Evolutionary conservation across 148 eudicot genomes (phyloP).

Genomic region (Chenopodium album): DNA sequence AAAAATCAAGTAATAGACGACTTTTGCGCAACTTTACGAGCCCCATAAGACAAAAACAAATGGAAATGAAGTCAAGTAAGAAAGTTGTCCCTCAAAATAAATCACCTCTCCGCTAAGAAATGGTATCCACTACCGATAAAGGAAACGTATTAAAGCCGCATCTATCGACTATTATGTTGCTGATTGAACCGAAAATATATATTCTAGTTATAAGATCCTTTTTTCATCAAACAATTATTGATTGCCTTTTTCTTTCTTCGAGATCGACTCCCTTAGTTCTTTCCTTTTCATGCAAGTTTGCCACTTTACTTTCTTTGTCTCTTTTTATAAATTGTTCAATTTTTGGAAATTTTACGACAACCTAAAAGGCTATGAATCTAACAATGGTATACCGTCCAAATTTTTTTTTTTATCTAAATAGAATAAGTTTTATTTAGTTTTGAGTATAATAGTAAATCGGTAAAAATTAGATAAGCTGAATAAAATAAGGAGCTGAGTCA

Average conservation of each 20-base stretch:
- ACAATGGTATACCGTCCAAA: too few species aligned
- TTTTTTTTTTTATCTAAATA: too few species aligned
- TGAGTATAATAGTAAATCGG: too few species aligned
- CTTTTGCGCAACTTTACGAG: too few species aligned
- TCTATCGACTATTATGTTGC: slow-evolving; percentile 17
- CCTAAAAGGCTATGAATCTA: too few species aligned
- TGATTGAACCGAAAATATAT: background rate
- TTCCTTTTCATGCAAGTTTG: slow-evolving; percentile 16
- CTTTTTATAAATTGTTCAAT: background rate
- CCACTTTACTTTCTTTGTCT: slow-evolving; percentile 17
- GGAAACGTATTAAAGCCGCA: slow-evolving; percentile 32
- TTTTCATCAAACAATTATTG: slow-evolving; percentile 6
- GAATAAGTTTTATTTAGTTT: too few species aligned
- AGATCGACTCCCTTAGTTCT: background rate
- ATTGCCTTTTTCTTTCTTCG: background rate
- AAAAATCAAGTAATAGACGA: background rate
- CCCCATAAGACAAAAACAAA: too few species aligned
- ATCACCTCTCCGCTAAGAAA: background rate
- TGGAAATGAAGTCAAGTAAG: too few species aligned
- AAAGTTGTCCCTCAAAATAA: background rate
- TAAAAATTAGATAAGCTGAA: too few species aligned
- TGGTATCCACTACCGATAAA: background rate
- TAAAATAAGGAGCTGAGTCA: too few species aligned
- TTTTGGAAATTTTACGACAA: background rate
- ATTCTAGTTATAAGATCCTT: background rate